Percentiles rank a stretch among this genome's conserved stretches.
Evolutionary conservation across 805 yeast species (phyloP).

Genomic region (Monosporozyma yasuniensis): DNA sequence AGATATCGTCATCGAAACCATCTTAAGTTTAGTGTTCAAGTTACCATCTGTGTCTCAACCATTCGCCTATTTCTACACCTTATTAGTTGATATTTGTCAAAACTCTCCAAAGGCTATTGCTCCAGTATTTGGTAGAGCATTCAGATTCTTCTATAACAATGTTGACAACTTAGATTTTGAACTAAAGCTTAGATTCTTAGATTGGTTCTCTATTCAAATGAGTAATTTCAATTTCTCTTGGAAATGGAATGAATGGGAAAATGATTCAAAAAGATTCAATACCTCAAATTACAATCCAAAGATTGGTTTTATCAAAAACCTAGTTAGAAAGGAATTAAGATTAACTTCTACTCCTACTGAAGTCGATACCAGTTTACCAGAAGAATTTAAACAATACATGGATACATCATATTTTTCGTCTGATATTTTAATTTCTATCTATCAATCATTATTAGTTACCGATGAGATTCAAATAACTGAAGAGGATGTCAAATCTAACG

Average conservation of each 20-base stretch:
- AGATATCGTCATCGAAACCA: slow-evolving; percentile 77
- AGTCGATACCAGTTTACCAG: slow-evolving; percentile 63
- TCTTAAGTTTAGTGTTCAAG: slow-evolving; percentile 66
- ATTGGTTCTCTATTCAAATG: slow-evolving; percentile 90
- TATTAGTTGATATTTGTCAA: slow-evolving; percentile 79
- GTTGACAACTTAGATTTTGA: slow-evolving; percentile 66
- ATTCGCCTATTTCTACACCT: slow-evolving; percentile 71
- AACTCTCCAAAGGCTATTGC: slow-evolving; percentile 79
- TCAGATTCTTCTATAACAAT: slow-evolving; percentile 69
- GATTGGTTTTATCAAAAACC: slow-evolving; percentile 61
- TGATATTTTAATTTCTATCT: slow-evolving; percentile 33
- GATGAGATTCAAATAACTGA: slow-evolving; percentile 17
- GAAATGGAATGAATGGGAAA: slow-evolving; percentile 96
- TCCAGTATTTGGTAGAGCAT: slow-evolving; percentile 88
- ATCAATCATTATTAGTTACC: slow-evolving; percentile 24
- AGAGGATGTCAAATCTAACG: slow-evolving; percentile 28
- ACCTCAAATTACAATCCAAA: slow-evolving; percentile 57
- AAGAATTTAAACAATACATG: slow-evolving; percentile 42
- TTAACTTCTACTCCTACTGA: slow-evolving; percentile 60
- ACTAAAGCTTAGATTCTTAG: slow-evolving; percentile 59
- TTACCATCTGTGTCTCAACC: slow-evolving; percentile 61
- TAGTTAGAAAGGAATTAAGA: slow-evolving; percentile 76
- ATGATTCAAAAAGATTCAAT: slow-evolving; percentile 41
- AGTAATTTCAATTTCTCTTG: slow-evolving; percentile 91
- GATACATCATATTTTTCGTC: slow-evolving; percentile 34